Base-by-base conservation (phyloP, 2,329 filamentous ascomycete genomes). In the Cytospora piceicola region DNA sequence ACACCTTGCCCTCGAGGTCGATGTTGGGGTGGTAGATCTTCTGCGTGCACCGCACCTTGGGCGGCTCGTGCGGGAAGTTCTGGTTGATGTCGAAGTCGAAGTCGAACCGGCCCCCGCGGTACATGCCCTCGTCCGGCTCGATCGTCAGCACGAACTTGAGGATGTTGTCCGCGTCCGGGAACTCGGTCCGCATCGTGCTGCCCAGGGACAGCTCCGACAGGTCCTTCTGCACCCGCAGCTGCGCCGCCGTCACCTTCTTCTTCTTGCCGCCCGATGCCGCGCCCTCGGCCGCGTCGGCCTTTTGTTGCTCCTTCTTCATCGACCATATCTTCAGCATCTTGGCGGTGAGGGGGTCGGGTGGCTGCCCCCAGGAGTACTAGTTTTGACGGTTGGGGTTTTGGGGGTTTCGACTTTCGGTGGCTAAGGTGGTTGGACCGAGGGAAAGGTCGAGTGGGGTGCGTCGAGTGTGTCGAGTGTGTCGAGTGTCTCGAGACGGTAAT, bases 11-110 rank as follows among this genome's bases (percentile, higher is more conserved):
- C 77, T 98, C 93, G 51, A 97, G 85, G 75, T 99, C 95, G 76
- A 99, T 99, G 79, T 99, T 99, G 7, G 95, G 95, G 77, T 99
- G 95, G 81, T 99, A 99, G 73, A 99, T 98, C 84, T 97, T 98
- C 80, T 99, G 92, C 72, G 89, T 91, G 81, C 95, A 98, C 75
- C 92, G 95, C 72, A 99, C 95, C 80, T 98, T 98, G 24, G 95
- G 95, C 69, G 95, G 94, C 77, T 98, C 94, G 80, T 98, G 95
- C 0, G 95, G 95, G 80, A 97, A 99, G 81, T 91, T 95, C 75
- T 94, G 91, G 78, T 92, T 93, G 81, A 99, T 96, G 69, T 87
- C 86, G 79, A 99, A 98, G 70, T 87, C 90, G 78, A 99, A 99
- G 67, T 89, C 88, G 80, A 98, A 99, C 67, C 83, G 83, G 65